Conservation (phyloP, 2,329 filamentous ascomycete genomes). For the Thelonectria discophora region DNA sequence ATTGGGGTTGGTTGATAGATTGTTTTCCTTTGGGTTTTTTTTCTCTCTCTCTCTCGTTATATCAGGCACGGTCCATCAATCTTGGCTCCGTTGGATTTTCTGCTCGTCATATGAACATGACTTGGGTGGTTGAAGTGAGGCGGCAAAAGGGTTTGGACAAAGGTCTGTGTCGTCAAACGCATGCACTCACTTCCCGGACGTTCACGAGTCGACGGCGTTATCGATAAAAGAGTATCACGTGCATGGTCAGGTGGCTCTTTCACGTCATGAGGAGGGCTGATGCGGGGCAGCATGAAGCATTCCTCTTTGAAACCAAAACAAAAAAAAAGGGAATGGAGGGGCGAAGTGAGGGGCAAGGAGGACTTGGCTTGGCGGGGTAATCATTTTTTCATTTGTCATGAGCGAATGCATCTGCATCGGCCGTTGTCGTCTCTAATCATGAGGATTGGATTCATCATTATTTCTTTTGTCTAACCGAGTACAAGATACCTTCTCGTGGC, state of each 20-base stretch:
- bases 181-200: conserved; percentile 35
- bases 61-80: conserved; percentile 33
- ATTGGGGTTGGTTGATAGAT: neutral
- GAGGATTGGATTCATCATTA: too few relatives aligned
- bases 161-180: conserved; percentile 36
- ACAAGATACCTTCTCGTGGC: too few relatives aligned
- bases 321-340: conserved; percentile 34
- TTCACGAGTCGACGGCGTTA: conserved; percentile 28
- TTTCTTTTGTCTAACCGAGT: too few relatives aligned
- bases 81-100: conserved; percentile 15
- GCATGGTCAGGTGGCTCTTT: conserved; percentile 23
- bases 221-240: conserved; percentile 39
- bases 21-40: conserved; percentile 3
- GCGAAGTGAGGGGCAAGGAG: conserved; percentile 37
- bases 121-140: conserved; percentile 25
- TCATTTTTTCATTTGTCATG: neutral
- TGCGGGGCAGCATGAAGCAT: conserved; percentile 34
- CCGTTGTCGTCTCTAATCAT: too few relatives aligned
- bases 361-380: conserved; percentile 36
- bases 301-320: neutral
- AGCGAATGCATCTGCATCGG: neutral
- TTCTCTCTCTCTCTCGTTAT: conserved; percentile 13
- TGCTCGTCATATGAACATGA: conserved; percentile 40
- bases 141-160: conserved; percentile 22
- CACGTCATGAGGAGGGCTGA: conserved; percentile 9